Evolutionary conservation across 352 stramenopile species (phyloP), one percentile per base, ranked within the genome.

Genomic region (Pythium vanterpoolii): DNA sequence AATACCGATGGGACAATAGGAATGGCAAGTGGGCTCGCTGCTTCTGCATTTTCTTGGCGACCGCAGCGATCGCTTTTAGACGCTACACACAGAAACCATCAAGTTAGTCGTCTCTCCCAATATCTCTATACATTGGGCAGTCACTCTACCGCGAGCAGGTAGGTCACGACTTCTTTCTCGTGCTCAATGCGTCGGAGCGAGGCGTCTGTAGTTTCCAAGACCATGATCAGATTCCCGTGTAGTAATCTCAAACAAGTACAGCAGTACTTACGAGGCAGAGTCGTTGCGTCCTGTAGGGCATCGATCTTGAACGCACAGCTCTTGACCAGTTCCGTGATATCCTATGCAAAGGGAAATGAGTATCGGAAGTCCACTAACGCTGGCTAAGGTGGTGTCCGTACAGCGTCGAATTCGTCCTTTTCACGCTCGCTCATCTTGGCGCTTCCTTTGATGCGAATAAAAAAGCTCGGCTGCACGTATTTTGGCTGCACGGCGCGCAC

Each of bases 401-500:
- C 82, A 23, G 73, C 69, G 60, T 92, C 83, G 52, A 92, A 71
- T 55, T 88, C 83, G 56, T 90, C 79, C 66, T 92, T 92, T 46
- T 90, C 77, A 40, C 69, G 59, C 71, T 90, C 80, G 38, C 64
- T 87, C 78, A 93, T 89, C 26, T 56, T 65, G 10, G 69, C 62
- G 11, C 3, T 42, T 36, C 73, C 77, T 72, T 87, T 87, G 10
- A 74, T 57, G 39, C 83, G 80, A 23, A 93, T 57, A 57, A 87
- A 87, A 10, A 62, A 60, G 52, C 81, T 89, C 13, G 80, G 72
- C n/a, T 72, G 59, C 24, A 79, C 55, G 60, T 93, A 93, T 31
- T 76, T 77, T 10, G 79, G 71, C 24, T 65, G 69, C 13, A 87
- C 62, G 7, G 71, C 65, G 4, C 50, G 55, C 57, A 93, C 54